Conservation (phyloP, 176 grass and related monocot species). For the Avena insularis region DNA sequence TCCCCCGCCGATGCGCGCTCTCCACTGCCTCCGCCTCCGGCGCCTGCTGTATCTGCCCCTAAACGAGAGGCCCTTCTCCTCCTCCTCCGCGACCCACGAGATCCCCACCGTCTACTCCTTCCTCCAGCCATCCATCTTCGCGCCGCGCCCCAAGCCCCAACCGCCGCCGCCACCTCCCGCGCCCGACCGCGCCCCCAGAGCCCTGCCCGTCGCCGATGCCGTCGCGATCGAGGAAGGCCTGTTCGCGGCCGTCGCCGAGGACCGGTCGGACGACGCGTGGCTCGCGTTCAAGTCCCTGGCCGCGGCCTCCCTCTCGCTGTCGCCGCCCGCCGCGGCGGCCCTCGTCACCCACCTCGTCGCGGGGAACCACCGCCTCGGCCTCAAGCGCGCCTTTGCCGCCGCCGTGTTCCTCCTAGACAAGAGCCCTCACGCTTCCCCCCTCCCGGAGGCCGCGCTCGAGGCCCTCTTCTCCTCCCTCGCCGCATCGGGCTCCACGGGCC, state of each 20-base stretch:
- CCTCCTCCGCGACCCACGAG: conserved; percentile 40
- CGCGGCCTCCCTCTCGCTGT: conserved; percentile 53
- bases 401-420: conserved; percentile 83
- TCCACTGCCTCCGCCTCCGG: conserved; percentile 44
- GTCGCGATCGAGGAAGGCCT: conserved; percentile 64
- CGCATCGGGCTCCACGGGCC: conserved; percentile 45
- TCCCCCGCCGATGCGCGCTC: conserved; percentile 46
- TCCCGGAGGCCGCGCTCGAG: conserved; percentile 52
- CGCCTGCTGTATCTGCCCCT: conserved; percentile 20
- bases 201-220: conserved; percentile 34
- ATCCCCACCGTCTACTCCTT: conserved; percentile 92
- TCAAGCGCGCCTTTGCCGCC: conserved; percentile 86
- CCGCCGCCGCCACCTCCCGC: conserved; percentile 24
- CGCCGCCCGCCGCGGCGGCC: conserved; percentile 61
- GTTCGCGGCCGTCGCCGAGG: conserved; percentile 51
- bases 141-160: conserved; percentile 58
- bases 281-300: conserved; percentile 82
- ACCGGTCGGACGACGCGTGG: conserved; percentile 74
- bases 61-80: not conserved
- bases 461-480: conserved; percentile 62
- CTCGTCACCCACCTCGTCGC: conserved; percentile 80
- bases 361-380: conserved; percentile 61
- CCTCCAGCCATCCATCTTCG: conserved; percentile 86
- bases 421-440: conserved; percentile 44
- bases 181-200: not conserved